Percentiles rank a stretch among this genome's conserved stretches.
These are phyloP conservation scores for Mrakia blollopis DNA, from an alignment of 768 basidiomycete species.

Conservation along the genomic window DNA sequence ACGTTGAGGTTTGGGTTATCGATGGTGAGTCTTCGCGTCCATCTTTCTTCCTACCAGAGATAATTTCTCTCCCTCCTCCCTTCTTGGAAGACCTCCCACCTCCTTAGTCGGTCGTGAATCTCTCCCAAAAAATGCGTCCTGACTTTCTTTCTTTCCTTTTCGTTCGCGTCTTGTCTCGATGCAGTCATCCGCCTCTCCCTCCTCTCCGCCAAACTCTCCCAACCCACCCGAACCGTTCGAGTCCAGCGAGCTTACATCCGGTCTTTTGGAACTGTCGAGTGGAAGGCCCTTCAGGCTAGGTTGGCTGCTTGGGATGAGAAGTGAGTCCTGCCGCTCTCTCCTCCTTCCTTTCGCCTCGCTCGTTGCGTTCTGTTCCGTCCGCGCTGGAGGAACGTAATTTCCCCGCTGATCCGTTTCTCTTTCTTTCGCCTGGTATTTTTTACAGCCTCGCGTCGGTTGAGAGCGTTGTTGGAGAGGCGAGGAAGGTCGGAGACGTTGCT, in stretches of 20 bases:
- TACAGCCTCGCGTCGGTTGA: conserved; percentile 25
- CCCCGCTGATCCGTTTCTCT: neutral
- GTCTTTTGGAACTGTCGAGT: conserved; percentile 70
- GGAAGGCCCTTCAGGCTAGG: conserved; percentile 70
- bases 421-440: neutral
- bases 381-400: too few relatives aligned
- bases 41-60: neutral
- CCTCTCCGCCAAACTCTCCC: conserved; percentile 75
- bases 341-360: too few relatives aligned
- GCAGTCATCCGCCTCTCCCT: conserved; percentile 75
- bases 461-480: conserved; percentile 28
- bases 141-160: neutral
- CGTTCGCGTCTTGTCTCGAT: too few relatives aligned
- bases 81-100: neutral
- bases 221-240: conserved; percentile 66
- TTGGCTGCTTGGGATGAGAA: conserved; percentile 73
- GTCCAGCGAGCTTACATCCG: conserved; percentile 69
- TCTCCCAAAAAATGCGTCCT: conserved; percentile 8
- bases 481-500: conserved; percentile 21
- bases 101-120: neutral
- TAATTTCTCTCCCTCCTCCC: neutral
- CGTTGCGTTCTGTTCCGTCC: neutral
- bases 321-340: conserved; percentile 2
- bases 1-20: conserved; percentile 83
- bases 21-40: conserved; percentile 55